Evolutionary conservation across 768 basidiomycete genomes (phyloP), one percentile per base, ranked within the genome.

Genomic region (Coprinopsis marcescibilis): DNA sequence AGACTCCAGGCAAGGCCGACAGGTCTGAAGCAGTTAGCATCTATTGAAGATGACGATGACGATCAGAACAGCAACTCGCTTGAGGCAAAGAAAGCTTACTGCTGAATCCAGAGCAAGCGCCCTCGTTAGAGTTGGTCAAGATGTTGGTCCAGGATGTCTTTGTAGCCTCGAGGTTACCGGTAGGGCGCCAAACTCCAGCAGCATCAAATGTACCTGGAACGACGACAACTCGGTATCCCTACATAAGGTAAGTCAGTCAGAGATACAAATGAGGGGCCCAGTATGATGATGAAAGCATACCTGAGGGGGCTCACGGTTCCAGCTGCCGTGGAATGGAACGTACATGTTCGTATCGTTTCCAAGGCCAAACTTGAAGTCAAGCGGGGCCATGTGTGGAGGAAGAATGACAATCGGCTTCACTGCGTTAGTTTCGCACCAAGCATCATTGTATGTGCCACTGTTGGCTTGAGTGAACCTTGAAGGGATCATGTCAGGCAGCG

Each of bases 151-250:
- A 55, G 5, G 44, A 23, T 6, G 51, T 46, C n/a, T 38, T 24
- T 17, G 43, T 42, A 6, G 25, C 17, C 2, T 43, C 44, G 10
- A 52, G 21, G 23, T 23, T 14, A 17, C 34, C 45, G 7, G 41
- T 32, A 14, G 53, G 50, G 3, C 25, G 25, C 54, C 54, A 55
- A 23, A 37, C 48, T 4, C 54, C 54, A 15, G 19, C 27, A 25
- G 35, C 40, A 27, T 40, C 43, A 30, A 47, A 46, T 14, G 41
- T 15, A 4, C 54, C 51, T 24, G 52, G 40, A 17, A 55, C 52
- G n/a, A 48, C 41, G 27, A 55, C 52, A 19, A 55, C 54, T 34
- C 51, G 52, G 43, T 52, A 55, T 15, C 54, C 52, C 47, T 51
- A 27, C 19, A 38, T 11, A 8, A 20, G 30, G 30, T 32, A 30